Evolutionary conservation across 371 early-diverging fungal species (phyloP).

Genomic region (Apophysomyces ossiformis): DNA sequence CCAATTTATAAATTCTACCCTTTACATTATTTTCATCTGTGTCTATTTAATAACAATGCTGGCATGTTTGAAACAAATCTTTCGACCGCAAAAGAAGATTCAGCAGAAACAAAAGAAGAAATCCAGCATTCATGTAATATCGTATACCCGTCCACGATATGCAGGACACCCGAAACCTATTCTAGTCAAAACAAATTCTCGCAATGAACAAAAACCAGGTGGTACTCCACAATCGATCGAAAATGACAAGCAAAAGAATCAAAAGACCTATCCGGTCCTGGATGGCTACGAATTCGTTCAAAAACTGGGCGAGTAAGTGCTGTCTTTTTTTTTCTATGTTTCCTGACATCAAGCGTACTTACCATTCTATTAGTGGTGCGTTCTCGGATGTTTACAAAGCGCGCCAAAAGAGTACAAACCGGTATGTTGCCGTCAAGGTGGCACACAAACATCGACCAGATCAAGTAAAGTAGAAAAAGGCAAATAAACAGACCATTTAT

Average conservation of each 20-base stretch:
- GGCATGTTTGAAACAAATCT: not conserved
- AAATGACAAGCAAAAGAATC: not conserved
- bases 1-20: not conserved
- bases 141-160: not conserved
- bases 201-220: not conserved
- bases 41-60: not conserved
- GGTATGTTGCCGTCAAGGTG: constrained; percentile 80
- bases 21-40: not conserved
- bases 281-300: constrained; percentile 48
- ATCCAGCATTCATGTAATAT: not conserved
- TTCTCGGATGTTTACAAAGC: constrained; percentile 76
- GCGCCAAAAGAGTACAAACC: constrained; percentile 2
- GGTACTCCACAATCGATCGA: not conserved
- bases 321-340: not conserved
- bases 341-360: not conserved
- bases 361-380: constrained; percentile 61
- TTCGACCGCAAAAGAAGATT: not conserved
- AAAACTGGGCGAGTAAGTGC: constrained; percentile 67
- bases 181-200: not conserved
- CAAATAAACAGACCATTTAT: not conserved
- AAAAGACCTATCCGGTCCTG: constrained; percentile 36
- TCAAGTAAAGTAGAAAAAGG: constrained; percentile 38
- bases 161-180: not conserved
- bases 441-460: constrained; percentile 68
- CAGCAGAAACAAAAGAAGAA: not conserved